phyloP scores from a whole-genome alignment of 2,329 filamentous ascomycete genomes.

The Exophiala dermatitidis region DNA sequence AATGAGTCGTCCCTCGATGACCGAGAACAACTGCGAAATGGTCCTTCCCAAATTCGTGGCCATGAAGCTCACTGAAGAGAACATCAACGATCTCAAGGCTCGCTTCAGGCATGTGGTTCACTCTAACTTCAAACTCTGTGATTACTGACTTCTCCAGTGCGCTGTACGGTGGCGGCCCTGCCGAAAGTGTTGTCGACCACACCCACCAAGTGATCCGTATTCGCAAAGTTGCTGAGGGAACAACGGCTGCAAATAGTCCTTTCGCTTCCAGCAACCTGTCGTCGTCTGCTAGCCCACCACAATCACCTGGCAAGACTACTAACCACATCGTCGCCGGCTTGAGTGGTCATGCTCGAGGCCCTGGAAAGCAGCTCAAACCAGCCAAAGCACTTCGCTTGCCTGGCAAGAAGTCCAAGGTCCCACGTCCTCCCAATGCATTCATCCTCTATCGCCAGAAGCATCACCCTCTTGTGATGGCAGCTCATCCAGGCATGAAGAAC shows the following conservation, averaged over 20 bases:
- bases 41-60: slow-evolving; percentile 30
- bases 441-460: slow-evolving; percentile 41
- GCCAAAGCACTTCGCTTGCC: slow-evolving; percentile 23
- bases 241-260: slow-evolving; percentile 3
- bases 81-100: slow-evolving; percentile 30
- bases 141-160: slow-evolving; percentile 22
- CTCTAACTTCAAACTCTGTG: slow-evolving; percentile 3
- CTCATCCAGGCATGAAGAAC: slow-evolving; percentile 38
- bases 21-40: slow-evolving; percentile 31
- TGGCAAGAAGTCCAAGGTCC: slow-evolving; percentile 32
- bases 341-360: neutral
- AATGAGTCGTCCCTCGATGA: slow-evolving; percentile 30
- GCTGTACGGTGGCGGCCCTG: slow-evolving; percentile 26
- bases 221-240: slow-evolving; percentile 26
- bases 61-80: slow-evolving; percentile 30
- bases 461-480: slow-evolving; percentile 34
- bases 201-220: slow-evolving; percentile 30
- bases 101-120: slow-evolving; percentile 29
- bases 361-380: slow-evolving; percentile 13
- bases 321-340: neutral
- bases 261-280: neutral
- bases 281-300: slow-evolving; percentile 5
- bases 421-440: slow-evolving; percentile 42
- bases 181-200: slow-evolving; percentile 29
- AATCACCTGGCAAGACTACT: neutral